Evolutionary conservation across 164 flowering plant genomes (phyloP), one percentile per base, ranked within the genome.

Genomic region (Chloranthus sessilifolius): DNA sequence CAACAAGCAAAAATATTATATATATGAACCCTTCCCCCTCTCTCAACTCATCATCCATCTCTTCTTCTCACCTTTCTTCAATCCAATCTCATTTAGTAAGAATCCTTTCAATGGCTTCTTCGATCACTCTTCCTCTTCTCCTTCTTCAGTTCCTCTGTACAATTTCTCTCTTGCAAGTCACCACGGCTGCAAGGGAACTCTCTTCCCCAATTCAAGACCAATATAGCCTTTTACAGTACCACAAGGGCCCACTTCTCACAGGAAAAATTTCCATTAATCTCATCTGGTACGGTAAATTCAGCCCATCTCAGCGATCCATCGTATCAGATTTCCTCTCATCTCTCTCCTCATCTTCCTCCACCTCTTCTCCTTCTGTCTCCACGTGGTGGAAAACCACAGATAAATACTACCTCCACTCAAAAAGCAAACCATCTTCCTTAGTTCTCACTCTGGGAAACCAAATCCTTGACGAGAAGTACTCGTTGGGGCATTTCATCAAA

Each of bases 281-380:
- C 30, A 66, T 81, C 25, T 81, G 81, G 81, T 81, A 81, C 41
- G 87, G 87, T 3, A 66, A 67, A 5, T 81, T 81, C 73, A 63
- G 51, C n/a, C 68, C 81, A 7, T 52, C 74, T 20, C 81, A 77
- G 22, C 55, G 70, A 0, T 68, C 87, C 23, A 74, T 81, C n/a
- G 51, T 78, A 53, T 26, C 71, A 1, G 87, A 81, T 43, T 78
- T 81, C 62, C 12, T 81, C 41, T 23, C 70, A 24, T 78, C 87
- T 5, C 55, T 79, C 9, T 39, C 67, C 2, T 47, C 76, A 5
- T 27, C 67, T 25, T 14, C 56, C 5, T 6, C 44, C n/a, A 15
- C 38, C 28, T 20, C n/a, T 22, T 38, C 46, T 5, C 76, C 76
- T 0, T 68, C 79, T 0, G 79, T 74, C 1, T 34, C 74, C 14